A percentile compares a stretch with the other conserved stretches of the same genome.
Evolutionary conservation across 129 eudicot genomes (phyloP).

Genomic region (Pittosporum tobira): DNA sequence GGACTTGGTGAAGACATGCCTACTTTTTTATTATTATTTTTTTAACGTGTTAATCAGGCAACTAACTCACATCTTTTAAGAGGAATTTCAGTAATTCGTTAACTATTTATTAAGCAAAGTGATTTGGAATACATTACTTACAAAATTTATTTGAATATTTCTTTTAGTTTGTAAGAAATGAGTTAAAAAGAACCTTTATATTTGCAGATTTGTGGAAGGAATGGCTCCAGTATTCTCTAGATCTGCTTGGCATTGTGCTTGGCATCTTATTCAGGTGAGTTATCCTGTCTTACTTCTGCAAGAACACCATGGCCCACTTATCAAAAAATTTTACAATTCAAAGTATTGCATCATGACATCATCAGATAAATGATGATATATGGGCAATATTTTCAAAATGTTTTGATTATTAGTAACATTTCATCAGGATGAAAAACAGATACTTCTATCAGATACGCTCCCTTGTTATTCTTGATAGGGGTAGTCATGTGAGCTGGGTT

Average conservation of each 20-base stretch:
- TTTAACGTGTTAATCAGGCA: neutral
- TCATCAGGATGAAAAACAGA: too few species aligned
- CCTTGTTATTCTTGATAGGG: too few species aligned
- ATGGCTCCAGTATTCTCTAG: conserved; percentile 97
- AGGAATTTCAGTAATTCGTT: neutral
- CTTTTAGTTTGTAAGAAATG: neutral
- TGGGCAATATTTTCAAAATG: too few species aligned
- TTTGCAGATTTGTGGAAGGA: conserved; percentile 88
- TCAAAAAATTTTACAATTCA: too few species aligned
- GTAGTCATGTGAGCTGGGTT: too few species aligned
- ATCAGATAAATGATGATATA: too few species aligned
- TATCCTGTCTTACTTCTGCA: neutral
- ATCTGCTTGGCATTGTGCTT: conserved; percentile 92
- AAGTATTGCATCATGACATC: too few species aligned
- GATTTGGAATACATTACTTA: neutral
- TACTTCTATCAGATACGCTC: too few species aligned
- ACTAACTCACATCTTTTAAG: neutral
- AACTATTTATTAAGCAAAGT: neutral
- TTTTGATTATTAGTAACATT: too few species aligned
- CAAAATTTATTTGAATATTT: neutral
- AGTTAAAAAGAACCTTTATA: neutral
- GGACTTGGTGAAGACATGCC: conserved; percentile 2
- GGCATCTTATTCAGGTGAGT: conserved; percentile 93
- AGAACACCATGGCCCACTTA: too few species aligned
- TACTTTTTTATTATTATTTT: too few species aligned